Evolutionary conservation across 2,329 filamentous ascomycete genomes (phyloP).

Genomic region (Neophaeococcomyces mojaviensis): DNA sequence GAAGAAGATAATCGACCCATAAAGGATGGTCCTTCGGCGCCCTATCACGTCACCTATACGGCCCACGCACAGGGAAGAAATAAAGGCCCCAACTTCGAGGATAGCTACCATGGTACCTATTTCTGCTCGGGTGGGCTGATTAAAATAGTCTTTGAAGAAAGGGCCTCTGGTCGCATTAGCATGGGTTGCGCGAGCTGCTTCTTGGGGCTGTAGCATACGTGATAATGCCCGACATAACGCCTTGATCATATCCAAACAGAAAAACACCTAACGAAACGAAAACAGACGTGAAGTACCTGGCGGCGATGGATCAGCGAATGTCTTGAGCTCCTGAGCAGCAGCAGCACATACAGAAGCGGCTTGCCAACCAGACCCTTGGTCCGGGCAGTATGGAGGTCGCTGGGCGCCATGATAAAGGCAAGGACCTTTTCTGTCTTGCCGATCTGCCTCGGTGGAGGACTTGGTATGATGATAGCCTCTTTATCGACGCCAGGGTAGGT

Average conservation of each 20-base stretch:
- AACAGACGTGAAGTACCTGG: constrained; percentile 88
- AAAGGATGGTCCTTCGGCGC: constrained; percentile 80
- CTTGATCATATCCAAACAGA: constrained; percentile 58
- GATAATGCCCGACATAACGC: constrained; percentile 63
- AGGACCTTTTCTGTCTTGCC: constrained; percentile 62
- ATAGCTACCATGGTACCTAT: constrained; percentile 98
- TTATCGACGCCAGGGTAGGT: constrained; percentile 44
- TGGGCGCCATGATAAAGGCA: constrained; percentile 76
- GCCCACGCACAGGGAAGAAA: constrained; percentile 79
- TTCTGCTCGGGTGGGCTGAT: constrained; percentile 76
- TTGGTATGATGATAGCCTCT: constrained; percentile 77
- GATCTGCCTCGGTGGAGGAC: constrained; percentile 55
- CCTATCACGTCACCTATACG: constrained; percentile 87
- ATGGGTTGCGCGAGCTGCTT: background rate
- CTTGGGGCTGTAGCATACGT: constrained; percentile 42
- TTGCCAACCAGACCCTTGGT: constrained; percentile 93
- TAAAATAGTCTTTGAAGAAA: constrained; percentile 86
- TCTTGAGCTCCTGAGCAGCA: background rate
- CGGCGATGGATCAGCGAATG: constrained; percentile 21
- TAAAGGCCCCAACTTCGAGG: constrained; percentile 84
- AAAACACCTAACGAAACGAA: constrained; percentile 58
- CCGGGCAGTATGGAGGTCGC: constrained; percentile 58
- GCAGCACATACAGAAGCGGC: constrained; percentile 66
- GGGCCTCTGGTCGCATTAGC: constrained; percentile 53
- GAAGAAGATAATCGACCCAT: constrained; percentile 83